phyloP scores from a whole-genome alignment of 106 monocot species.

The Iris macrosiphon region DNA sequence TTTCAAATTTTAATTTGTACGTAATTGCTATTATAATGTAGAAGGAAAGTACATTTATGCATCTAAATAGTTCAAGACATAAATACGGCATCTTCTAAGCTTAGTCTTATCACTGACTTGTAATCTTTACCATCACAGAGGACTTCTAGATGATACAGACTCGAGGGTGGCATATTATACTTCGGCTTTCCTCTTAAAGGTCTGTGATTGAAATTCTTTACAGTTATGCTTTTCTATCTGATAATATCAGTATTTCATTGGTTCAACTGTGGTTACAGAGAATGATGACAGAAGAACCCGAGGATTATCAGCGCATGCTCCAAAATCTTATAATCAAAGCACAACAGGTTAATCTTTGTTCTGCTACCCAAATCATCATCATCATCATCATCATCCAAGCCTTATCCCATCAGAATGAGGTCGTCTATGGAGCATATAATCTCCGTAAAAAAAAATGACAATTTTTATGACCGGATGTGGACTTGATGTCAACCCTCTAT shows the following conservation, averaged over 20 bases:
- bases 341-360: conserved; percentile 61
- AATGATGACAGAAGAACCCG: conserved; percentile 97
- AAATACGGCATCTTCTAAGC: no score
- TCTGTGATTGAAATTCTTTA: conserved; percentile 10
- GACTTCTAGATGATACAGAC: conserved; percentile 93
- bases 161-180: conserved; percentile 98
- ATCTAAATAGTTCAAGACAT: no score
- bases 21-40: no score
- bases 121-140: conserved; percentile 42
- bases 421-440: no score
- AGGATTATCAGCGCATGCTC: conserved; percentile 88
- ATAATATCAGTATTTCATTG: neutral
- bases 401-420: no score
- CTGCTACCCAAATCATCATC: no score
- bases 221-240: neutral
- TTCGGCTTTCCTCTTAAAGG: conserved; percentile 94
- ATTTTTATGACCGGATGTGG: no score
- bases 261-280: conserved; percentile 46
- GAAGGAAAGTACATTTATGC: no score
- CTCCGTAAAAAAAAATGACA: no score
- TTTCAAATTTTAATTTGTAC: neutral
- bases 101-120: no score
- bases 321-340: conserved; percentile 89
- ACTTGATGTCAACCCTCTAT: no score
- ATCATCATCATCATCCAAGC: no score